These are phyloP conservation scores for Daedalea quercina DNA, from an alignment of 768 basidiomycete genomes.

Conservation along the genomic window DNA sequence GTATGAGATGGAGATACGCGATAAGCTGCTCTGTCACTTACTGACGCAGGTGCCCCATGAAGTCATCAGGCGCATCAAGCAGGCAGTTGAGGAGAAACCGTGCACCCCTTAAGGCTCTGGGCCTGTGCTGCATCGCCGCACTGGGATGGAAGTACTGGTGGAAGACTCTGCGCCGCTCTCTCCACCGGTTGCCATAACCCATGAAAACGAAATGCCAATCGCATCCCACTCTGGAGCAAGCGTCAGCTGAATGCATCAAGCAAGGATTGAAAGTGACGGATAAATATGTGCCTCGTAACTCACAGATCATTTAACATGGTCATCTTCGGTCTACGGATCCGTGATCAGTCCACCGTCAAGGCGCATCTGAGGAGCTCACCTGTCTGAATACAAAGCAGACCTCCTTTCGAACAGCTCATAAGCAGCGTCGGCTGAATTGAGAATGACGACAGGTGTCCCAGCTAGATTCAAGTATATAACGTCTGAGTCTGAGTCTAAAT, in stretches of 20 bases:
- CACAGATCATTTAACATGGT: conserved; percentile 24
- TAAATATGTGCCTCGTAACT: not conserved
- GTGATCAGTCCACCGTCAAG: not conserved
- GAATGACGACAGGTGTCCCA: conserved; percentile 18
- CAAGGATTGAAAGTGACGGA: not conserved
- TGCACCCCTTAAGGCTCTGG: conserved; percentile 24
- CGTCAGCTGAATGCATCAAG: too few species aligned
- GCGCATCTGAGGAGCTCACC: conserved; percentile 3
- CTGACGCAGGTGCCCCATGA: conserved; percentile 31
- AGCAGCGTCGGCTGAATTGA: conserved; percentile 24
- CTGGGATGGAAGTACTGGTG: conserved; percentile 32
- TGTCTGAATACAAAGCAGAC: conserved; percentile 26
- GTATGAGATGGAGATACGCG: not conserved
- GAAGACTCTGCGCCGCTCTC: conserved; percentile 34
- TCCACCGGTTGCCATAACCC: conserved; percentile 38
- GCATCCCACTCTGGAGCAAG: conserved; percentile 32
- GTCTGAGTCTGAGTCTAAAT: conserved; percentile 15
- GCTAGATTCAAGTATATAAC: conserved; percentile 19
- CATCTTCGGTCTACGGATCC: conserved; percentile 9
- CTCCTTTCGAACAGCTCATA: conserved; percentile 25
- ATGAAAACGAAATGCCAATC: conserved; percentile 34
- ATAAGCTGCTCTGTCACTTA: conserved; percentile 25
- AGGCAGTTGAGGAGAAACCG: conserved; percentile 26
- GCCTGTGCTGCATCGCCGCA: conserved; percentile 26
- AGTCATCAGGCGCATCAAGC: conserved; percentile 31